These are phyloP conservation scores for Penicillium riverlandense DNA, from an alignment of 495 filamentous ascomycete genomes.

Conservation along the genomic window DNA sequence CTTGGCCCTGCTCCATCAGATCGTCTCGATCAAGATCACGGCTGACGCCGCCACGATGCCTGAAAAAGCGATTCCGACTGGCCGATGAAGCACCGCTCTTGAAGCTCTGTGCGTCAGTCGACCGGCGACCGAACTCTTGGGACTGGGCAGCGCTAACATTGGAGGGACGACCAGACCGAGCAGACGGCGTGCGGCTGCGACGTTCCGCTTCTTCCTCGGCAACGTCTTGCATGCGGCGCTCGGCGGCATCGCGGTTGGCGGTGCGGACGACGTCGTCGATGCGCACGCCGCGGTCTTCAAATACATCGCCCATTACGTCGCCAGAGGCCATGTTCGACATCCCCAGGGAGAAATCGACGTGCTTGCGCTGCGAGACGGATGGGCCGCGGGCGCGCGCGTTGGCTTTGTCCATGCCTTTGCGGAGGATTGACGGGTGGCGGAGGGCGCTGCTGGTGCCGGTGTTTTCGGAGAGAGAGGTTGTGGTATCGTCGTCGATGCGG, in stretches of 20 bases:
- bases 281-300: slow-evolving; percentile 42
- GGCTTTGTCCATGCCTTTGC: slow-evolving; percentile 37
- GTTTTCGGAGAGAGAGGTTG: slow-evolving; percentile 19
- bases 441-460: slow-evolving; percentile 15
- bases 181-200: slow-evolving; percentile 19
- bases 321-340: slow-evolving; percentile 52
- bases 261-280: slow-evolving; percentile 32
- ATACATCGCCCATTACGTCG: slow-evolving; percentile 64
- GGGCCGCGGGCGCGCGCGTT: slow-evolving; percentile 46
- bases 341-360: slow-evolving; percentile 71
- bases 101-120: slow-evolving; percentile 27
- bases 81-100: slow-evolving; percentile 23
- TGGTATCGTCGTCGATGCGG: slow-evolving; percentile 7
- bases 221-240: slow-evolving; percentile 40
- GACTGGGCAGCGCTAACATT: slow-evolving; percentile 16
- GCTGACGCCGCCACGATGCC: slow-evolving; percentile 20
- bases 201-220: slow-evolving; percentile 34
- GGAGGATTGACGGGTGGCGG: slow-evolving; percentile 47
- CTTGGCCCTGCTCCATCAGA: slow-evolving; percentile 26
- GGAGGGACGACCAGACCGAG: slow-evolving; percentile 17
- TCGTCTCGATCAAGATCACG: slow-evolving; percentile 18
- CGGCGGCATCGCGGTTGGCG: slow-evolving; percentile 33
- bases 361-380: slow-evolving; percentile 50
- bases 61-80: slow-evolving; percentile 33
- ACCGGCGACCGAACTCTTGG: slow-evolving; percentile 15